Percentiles rank a stretch among this genome's conserved stretches.
Conservation (phyloP, 345 rosid species). For the Streptanthus diversifolius region DNA sequence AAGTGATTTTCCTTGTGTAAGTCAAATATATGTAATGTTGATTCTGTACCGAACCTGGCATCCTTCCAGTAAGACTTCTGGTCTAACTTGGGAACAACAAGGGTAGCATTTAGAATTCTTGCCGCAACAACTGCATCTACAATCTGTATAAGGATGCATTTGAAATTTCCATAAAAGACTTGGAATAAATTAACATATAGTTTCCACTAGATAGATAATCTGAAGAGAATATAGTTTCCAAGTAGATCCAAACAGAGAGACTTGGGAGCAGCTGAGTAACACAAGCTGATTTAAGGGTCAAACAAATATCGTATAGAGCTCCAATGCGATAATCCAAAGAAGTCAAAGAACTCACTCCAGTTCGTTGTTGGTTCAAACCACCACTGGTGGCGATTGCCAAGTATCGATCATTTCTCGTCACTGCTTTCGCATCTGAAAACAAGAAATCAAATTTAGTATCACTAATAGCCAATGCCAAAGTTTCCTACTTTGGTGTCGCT, state of each 20-base stretch:
- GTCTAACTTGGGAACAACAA: conserved; percentile 94
- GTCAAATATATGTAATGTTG: background rate
- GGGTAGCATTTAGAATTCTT: conserved; percentile 88
- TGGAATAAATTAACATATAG: background rate
- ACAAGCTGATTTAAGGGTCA: background rate
- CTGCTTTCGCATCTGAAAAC: conserved; percentile 50
- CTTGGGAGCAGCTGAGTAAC: background rate
- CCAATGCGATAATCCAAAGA: background rate
- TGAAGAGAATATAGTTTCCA: background rate
- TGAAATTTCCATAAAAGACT: background rate
- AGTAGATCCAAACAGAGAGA: background rate
- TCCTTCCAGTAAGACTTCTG: conserved; percentile 98
- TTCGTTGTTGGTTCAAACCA: conserved; percentile 93
- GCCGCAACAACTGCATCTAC: conserved; percentile 99
- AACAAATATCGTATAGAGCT: background rate
- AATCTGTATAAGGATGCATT: conserved; percentile 46
- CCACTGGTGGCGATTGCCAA: conserved; percentile 81
- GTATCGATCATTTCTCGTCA: conserved; percentile 57
- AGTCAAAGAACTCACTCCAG: conserved; percentile 59
- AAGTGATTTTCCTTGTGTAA: background rate
- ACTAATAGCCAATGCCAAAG: background rate
- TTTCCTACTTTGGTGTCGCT: background rate
- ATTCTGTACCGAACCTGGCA: conserved; percentile 54
- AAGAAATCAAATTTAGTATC: background rate
- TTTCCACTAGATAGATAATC: background rate